Evolutionary conservation across 23 red algal species (phyloP), one percentile per base, ranked within the genome.

Genomic region (Pyropia yezoensis): DNA sequence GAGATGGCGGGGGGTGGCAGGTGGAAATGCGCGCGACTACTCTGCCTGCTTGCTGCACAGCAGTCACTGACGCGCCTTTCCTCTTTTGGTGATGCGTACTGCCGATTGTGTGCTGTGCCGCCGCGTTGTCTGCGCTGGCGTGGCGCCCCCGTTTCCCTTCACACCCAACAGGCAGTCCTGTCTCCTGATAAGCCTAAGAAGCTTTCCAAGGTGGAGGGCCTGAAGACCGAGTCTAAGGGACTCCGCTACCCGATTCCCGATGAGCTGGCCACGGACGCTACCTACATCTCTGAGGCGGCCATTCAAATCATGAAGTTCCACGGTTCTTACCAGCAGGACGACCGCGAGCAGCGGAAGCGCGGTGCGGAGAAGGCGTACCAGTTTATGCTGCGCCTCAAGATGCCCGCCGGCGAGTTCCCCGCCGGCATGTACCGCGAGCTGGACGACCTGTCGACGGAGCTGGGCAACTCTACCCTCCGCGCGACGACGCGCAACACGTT

Each of bases 341-440:
- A 98, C 32, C 80, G 94, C 34, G 94, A 98, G 13, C 49, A 60
- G 59, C 74, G 94, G 18, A 66, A 52, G 22, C 75, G 71, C 39
- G 86, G 94, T 3, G 39, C 69, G 75, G 79, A 75, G 85, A 98
- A 98, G 64, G 81, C 88, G 71, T 98, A 81, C 49, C 94, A 98
- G 80, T 98, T 98, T 68, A 98, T 98, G 94, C 65, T 98, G 14
- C 85, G 94, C 51, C 73, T 98, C 56, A 98, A 98, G 58, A 87
- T 98, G 85, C 94, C 94, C 14, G 87, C 75, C 14, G 94, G 94
- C 50, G 85, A 98, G 26, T 80, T 98, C 62, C 94, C 94, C 14
- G 65, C 78, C 7, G 39, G 62, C 18, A 65, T 98, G 49, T 98
- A 98, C 54, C 75, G 75, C 54, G 82, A 83, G 22, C 74, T 98